Conservation (phyloP, 352 stramenopile species). For the Globisporangium polare region DNA sequence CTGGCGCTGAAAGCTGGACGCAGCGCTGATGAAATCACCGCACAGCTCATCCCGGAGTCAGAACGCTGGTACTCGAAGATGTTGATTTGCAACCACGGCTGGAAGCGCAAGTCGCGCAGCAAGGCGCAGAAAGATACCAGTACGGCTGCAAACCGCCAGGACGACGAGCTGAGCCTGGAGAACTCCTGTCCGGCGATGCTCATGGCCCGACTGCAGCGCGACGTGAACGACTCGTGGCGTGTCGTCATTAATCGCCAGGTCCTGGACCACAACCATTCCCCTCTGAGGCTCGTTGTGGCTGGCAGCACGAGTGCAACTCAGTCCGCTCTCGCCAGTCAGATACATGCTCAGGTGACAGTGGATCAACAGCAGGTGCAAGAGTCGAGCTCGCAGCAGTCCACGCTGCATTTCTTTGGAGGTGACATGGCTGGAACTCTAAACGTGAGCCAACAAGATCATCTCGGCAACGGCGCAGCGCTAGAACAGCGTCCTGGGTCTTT, state of each 20-base stretch:
- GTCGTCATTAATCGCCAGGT: conserved; percentile 72
- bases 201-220: conserved; percentile 59
- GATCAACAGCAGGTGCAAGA: background rate
- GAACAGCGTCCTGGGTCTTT: background rate
- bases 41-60: conserved; percentile 42
- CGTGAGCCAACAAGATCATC: background rate
- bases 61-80: conserved; percentile 79
- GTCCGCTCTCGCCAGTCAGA: background rate
- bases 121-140: conserved; percentile 20
- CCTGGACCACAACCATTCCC: conserved; percentile 50
- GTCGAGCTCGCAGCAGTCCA: background rate
- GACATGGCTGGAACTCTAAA: background rate
- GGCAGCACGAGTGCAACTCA: background rate
- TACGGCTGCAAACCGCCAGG: background rate
- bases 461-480: background rate
- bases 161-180: background rate
- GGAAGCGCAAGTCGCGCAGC: conserved; percentile 60
- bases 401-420: background rate
- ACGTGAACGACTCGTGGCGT: conserved; percentile 55
- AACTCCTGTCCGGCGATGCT: conserved; percentile 61
- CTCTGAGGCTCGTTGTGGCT: conserved; percentile 10
- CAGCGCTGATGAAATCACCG: conserved; percentile 14
- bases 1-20: conserved; percentile 40
- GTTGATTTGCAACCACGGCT: conserved; percentile 70
- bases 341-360: background rate